Conservation (phyloP, 768 basidiomycete species). For the Boletales sp. region DNA sequence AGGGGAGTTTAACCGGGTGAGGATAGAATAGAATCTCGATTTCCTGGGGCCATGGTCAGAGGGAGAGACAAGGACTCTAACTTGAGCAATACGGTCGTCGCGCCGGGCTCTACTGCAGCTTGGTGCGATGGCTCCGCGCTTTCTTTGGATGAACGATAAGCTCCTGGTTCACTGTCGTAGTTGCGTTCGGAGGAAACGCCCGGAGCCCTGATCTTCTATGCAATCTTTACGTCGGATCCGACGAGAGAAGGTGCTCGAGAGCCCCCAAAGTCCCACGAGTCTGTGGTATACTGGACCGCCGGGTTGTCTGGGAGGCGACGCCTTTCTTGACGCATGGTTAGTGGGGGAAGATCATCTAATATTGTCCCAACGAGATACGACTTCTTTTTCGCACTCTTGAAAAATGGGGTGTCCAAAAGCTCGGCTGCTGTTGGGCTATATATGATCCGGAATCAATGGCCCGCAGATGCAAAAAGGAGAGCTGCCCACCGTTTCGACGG, state of each 20-base stretch:
- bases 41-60: constrained; percentile 5
- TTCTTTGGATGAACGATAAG: constrained; percentile 1
- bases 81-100: not conserved
- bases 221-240: constrained; percentile 3
- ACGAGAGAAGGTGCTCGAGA: constrained; percentile 26
- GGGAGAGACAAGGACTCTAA: not conserved
- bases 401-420: constrained; percentile 75
- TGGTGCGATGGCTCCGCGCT: not conserved
- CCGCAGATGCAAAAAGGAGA: not conserved
- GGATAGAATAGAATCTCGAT: not conserved
- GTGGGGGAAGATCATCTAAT: constrained; percentile 69
- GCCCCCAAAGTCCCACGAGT: constrained; percentile 77
- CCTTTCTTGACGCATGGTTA: constrained; percentile 71
- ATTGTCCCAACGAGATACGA: constrained; percentile 74
- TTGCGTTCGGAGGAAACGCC: constrained; percentile 5
- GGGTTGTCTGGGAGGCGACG: constrained; percentile 38
- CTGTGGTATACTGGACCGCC: constrained; percentile 49
- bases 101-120: not conserved
- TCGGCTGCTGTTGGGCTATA: constrained; percentile 72
- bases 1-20: not conserved
- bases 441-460: not conserved
- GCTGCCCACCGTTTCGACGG: constrained; percentile 61
- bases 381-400: constrained; percentile 76
- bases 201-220: constrained; percentile 2
- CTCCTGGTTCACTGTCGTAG: constrained; percentile 5